Percentiles rank a stretch among this genome's conserved stretches.
phyloP scores from a whole-genome alignment of 2,329 filamentous ascomycete genomes.

The Waltergamsia citrina region DNA sequence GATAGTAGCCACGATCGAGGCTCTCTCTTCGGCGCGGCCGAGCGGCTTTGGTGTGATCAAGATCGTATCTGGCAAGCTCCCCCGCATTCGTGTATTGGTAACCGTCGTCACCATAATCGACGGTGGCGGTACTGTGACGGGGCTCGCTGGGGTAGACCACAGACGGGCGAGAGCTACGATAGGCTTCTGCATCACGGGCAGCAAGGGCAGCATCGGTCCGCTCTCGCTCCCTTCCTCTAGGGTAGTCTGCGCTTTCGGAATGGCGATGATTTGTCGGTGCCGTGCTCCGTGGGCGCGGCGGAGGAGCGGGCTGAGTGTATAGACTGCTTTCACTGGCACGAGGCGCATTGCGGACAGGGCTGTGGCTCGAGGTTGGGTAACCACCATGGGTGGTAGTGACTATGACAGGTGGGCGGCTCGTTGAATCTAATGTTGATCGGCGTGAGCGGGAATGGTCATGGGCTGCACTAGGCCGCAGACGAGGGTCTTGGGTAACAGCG shows the following conservation, averaged over 20 bases:
- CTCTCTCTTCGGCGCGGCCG: conserved; percentile 39
- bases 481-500: conserved; percentile 43
- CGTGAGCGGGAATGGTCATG: conserved; percentile 32
- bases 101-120: conserved; percentile 48
- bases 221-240: conserved; percentile 32
- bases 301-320: conserved; percentile 44
- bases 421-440: conserved; percentile 41
- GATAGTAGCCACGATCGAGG: conserved; percentile 43
- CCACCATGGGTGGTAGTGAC: conserved; percentile 43
- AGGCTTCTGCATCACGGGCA: conserved; percentile 30
- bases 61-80: conserved; percentile 51
- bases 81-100: conserved; percentile 57
- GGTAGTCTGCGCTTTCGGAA: conserved; percentile 10
- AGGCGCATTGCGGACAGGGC: conserved; percentile 42
- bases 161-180: conserved; percentile 36
- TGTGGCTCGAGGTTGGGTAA: conserved; percentile 29
- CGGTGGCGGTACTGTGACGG: conserved; percentile 30
- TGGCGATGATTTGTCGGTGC: conserved; percentile 26
- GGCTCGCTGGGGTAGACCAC: conserved; percentile 33
- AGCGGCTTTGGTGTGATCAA: conserved; percentile 38
- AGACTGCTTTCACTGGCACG: conserved; percentile 41
- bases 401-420: conserved; percentile 42
- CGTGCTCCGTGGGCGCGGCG: conserved; percentile 36
- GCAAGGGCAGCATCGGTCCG: conserved; percentile 33
- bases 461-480: too few relatives aligned